Evolutionary conservation across 371 early-diverging fungal genomes (phyloP).

Genomic region (Entomophthora muscae): DNA sequence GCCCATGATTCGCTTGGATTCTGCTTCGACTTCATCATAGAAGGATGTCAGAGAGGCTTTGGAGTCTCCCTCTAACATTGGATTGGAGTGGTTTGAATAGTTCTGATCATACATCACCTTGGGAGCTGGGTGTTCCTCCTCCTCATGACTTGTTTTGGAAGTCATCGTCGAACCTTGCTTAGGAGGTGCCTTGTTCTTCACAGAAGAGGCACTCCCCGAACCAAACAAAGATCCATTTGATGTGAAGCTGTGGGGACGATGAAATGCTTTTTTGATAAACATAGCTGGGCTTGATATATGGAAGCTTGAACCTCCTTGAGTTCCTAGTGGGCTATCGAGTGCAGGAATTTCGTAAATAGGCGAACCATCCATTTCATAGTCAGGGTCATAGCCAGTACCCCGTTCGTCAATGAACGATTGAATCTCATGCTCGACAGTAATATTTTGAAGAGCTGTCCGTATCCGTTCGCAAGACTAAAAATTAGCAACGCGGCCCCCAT

Average conservation of each 20-base stretch:
- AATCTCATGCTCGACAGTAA: neutral
- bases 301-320: neutral
- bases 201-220: neutral
- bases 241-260: conserved; percentile 1
- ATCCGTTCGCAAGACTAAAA: conserved; percentile 5
- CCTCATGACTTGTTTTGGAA: neutral
- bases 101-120: neutral
- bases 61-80: neutral
- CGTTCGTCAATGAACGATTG: conserved; percentile 8
- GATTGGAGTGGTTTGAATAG: neutral
- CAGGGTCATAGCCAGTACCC: conserved; percentile 7
- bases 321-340: conserved; percentile 1
- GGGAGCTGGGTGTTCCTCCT: neutral
- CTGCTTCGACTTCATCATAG: conserved; percentile 4
- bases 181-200: neutral
- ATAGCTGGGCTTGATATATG: neutral
- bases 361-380: conserved; percentile 9
- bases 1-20: neutral
- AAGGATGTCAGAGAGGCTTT: neutral
- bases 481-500: neutral
- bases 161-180: neutral
- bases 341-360: conserved; percentile 8
- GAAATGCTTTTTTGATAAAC: conserved; percentile 8
- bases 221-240: neutral
- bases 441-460: neutral